A percentile compares a stretch with the other conserved stretches of the same genome.
phyloP scores from a whole-genome alignment of 2,329 filamentous ascomycete genomes.

The Emmonsiellopsis sp. region DNA sequence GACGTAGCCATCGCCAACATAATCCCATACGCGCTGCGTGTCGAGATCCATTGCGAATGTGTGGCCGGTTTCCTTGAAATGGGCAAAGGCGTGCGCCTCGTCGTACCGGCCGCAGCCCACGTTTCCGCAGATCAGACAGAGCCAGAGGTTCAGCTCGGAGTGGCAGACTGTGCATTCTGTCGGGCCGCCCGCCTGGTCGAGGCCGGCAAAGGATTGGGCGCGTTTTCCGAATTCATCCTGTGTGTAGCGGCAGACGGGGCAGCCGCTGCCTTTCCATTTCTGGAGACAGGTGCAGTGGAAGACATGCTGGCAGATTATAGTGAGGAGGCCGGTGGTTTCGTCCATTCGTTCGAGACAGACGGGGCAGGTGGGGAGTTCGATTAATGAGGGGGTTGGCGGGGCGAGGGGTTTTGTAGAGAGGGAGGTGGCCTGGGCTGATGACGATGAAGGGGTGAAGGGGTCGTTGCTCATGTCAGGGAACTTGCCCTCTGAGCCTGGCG shows the following conservation, averaged over 20 bases:
- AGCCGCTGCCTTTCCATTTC: conserved; percentile 90
- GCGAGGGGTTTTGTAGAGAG: conserved; percentile 54
- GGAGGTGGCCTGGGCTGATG: conserved; percentile 18
- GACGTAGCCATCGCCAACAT: conserved; percentile 89
- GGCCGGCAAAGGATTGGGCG: conserved; percentile 38
- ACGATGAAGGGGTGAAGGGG: conserved; percentile 45
- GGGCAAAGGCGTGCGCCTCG: conserved; percentile 81
- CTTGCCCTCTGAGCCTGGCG: conserved; percentile 33
- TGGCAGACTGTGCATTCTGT: conserved; percentile 69
- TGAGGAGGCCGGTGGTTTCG: conserved; percentile 87
- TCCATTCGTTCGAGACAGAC: conserved; percentile 98
- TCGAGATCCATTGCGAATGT: conserved; percentile 87
- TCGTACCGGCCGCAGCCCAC: conserved; percentile 94
- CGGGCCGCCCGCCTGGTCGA: conserved; percentile 40
- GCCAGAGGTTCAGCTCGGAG: conserved; percentile 76
- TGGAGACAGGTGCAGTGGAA: conserved; percentile 95
- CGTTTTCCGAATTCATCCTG: conserved; percentile 45
- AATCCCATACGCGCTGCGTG: conserved; percentile 97
- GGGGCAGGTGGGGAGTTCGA: conserved; percentile 90
- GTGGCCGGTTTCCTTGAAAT: conserved; percentile 84
- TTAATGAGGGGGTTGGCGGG: conserved; percentile 69
- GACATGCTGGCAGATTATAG: conserved; percentile 93
- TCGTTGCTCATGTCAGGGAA: conserved; percentile 56
- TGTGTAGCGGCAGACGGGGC: conserved; percentile 89
- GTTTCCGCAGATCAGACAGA: conserved; percentile 86